These are phyloP conservation scores for Chimonanthus salicifolius DNA, from an alignment of 164 flowering plant species.

Conservation along the genomic window DNA sequence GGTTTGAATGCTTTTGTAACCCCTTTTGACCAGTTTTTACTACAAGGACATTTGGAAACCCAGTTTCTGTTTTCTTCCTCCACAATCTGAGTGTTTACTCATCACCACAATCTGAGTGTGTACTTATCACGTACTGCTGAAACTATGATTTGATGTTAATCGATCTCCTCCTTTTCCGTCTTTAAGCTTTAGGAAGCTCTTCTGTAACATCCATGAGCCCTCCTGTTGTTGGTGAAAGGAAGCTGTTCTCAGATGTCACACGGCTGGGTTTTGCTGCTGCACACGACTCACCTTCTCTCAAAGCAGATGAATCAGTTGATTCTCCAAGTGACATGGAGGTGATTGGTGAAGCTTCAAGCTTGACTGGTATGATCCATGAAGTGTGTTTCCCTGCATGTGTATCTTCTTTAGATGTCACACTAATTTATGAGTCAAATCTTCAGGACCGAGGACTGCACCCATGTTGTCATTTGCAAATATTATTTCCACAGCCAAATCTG, in stretches of 20 bases:
- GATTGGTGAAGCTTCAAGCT: constrained; percentile 26
- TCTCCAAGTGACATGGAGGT: constrained; percentile 20
- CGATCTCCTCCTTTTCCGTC: neutral
- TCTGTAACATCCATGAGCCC: constrained; percentile 54
- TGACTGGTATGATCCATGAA: neutral
- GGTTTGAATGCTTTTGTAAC: too few species aligned
- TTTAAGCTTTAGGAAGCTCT: constrained; percentile 66
- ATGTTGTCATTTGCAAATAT: constrained; percentile 63
- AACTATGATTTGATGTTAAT: too few species aligned
- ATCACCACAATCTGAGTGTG: too few species aligned
- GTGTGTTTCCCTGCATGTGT: neutral
- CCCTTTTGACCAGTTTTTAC: too few species aligned
- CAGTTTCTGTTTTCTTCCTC: too few species aligned
- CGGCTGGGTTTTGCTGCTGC: constrained; percentile 91
- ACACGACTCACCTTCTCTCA: constrained; percentile 65
- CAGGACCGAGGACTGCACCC: constrained; percentile 42
- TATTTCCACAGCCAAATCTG: constrained; percentile 47
- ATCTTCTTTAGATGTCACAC: neutral
- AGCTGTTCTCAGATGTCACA: constrained; percentile 72
- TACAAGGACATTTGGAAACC: too few species aligned
- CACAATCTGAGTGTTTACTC: too few species aligned
- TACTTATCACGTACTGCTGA: too few species aligned
- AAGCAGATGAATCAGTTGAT: constrained; percentile 31
- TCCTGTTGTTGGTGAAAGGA: constrained; percentile 48
- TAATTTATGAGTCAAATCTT: constrained; percentile 4